phyloP scores from a whole-genome alignment of 176 grass and related monocot species.

The Saccharum officinarum region DNA sequence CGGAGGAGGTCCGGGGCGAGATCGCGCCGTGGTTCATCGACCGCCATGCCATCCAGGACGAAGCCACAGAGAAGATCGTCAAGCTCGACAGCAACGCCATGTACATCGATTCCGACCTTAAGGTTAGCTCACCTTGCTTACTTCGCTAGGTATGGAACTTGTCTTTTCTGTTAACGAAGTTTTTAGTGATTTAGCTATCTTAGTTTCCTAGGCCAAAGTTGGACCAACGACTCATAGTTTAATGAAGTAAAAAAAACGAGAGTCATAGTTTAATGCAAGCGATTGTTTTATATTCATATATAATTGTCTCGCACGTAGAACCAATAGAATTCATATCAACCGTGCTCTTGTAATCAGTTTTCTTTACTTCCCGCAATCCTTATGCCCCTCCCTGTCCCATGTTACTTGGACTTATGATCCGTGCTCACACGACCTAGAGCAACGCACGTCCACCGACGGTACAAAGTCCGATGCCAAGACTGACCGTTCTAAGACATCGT shows the following conservation, averaged over 20 bases:
- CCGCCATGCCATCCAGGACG: conserved; percentile 42
- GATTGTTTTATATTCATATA: not conserved
- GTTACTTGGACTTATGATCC: too few species aligned
- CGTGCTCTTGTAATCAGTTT: too few species aligned
- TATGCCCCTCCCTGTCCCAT: too few species aligned
- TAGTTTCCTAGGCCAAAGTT: conserved; percentile 1
- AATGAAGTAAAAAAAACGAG: not conserved
- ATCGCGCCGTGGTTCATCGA: conserved; percentile 64
- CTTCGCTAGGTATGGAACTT: not conserved
- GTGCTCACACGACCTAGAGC: too few species aligned
- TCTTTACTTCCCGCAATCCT: too few species aligned
- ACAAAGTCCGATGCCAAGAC: too few species aligned
- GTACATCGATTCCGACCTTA: conserved; percentile 49
- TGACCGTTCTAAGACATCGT: too few species aligned
- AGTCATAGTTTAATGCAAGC: not conserved
- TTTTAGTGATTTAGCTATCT: not conserved
- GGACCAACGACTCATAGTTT: not conserved
- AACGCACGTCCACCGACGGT: too few species aligned
- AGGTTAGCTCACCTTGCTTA: conserved; percentile 35
- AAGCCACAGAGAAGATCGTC: conserved; percentile 48
- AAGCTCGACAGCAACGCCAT: conserved; percentile 53
- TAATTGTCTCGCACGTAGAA: not conserved
- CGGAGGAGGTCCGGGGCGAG: conserved; percentile 51
- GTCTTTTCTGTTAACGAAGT: not conserved
- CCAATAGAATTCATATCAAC: too few species aligned